phyloP scores from a whole-genome alignment of 2,329 filamentous ascomycete species.

The Aspergillus ustus region DNA sequence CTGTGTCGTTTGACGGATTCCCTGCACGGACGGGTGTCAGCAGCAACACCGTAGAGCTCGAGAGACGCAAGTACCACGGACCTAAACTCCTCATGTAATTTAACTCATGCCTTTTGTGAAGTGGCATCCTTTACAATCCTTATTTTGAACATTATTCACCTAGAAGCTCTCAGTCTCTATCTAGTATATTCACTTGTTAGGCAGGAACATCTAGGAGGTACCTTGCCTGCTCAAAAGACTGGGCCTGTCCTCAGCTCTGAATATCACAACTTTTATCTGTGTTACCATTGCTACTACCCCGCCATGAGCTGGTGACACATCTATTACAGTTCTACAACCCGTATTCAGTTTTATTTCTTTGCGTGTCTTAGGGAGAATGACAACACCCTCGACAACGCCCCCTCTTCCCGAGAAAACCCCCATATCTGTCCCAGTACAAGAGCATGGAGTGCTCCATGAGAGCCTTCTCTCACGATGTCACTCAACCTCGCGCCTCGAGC shows the following conservation, averaged over 20 bases:
- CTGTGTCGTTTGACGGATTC: conserved; percentile 67
- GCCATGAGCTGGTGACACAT: background rate
- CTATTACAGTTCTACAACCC: background rate
- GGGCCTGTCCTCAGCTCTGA: background rate
- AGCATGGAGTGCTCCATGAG: conserved; percentile 2
- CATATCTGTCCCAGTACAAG: background rate
- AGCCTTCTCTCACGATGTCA: conserved; percentile 16
- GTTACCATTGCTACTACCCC: background rate
- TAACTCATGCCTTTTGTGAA: background rate
- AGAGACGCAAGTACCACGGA: conserved; percentile 25
- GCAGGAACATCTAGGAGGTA: background rate
- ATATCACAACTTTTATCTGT: background rate
- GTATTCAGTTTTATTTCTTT: background rate
- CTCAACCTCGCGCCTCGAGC: conserved; percentile 8
- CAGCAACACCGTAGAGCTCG: conserved; percentile 6
- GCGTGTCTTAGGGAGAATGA: too few species aligned
- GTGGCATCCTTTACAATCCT: background rate
- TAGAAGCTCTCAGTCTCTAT: background rate
- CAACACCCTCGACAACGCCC: too few species aligned
- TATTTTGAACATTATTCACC: background rate
- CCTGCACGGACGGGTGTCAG: conserved; percentile 53
- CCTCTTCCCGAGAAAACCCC: background rate
- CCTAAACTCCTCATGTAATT: conserved; percentile 21
- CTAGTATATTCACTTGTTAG: background rate
- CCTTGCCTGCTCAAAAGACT: background rate